These are phyloP conservation scores for Magnusiomyces sp. DNA, from an alignment of 1,139 yeast genomes.

Conservation along the genomic window DNA sequence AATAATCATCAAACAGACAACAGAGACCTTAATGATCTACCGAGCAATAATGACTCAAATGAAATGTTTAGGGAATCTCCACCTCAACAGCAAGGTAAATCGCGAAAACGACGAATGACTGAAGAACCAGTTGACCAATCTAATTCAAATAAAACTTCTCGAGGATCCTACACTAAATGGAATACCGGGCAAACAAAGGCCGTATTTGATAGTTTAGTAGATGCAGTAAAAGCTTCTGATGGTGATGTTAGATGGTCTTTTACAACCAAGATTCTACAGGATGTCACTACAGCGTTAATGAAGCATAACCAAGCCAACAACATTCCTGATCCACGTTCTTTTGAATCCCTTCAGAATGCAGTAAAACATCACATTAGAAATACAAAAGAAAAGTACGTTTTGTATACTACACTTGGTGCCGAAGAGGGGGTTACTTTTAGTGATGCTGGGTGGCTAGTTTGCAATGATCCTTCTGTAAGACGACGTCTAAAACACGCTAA, in stretches of 20 bases:
- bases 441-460: conserved; percentile 5
- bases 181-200: conserved; percentile 1
- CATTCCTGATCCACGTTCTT: background rate
- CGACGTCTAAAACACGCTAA: conserved; percentile 3
- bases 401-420: conserved; percentile 1
- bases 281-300: conserved; percentile 1
- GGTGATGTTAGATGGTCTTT: conserved; percentile 5
- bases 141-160: background rate
- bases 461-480: background rate
- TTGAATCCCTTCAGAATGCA: background rate
- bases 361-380: conserved; percentile 6
- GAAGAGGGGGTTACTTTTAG: conserved; percentile 3
- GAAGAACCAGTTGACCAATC: no score
- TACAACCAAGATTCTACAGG: background rate
- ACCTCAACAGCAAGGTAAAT: no score
- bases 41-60: no score
- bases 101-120: no score
- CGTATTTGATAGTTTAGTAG: background rate
- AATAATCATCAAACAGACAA: no score
- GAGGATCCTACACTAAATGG: conserved; percentile 5
- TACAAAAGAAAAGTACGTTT: conserved; percentile 3
- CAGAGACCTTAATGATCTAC: no score
- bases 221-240: background rate
- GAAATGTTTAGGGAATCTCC: no score
- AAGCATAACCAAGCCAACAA: background rate